Conservation (phyloP, 805 yeast species). For the Yarrowia sp. region DNA sequence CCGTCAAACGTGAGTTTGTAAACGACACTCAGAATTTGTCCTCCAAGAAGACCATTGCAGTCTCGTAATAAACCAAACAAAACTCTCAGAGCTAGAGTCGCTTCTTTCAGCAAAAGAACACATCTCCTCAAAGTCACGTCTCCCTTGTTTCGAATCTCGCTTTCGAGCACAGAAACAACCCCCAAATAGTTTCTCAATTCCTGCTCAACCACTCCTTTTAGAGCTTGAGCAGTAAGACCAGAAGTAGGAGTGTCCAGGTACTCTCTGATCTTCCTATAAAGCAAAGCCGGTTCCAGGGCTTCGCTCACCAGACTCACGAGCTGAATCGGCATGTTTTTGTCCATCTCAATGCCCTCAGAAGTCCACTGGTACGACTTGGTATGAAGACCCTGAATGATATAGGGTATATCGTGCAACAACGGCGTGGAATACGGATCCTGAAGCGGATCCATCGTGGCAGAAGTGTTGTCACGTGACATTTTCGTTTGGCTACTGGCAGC, state of each 20-base stretch:
- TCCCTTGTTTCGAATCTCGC: slow-evolving; percentile 46
- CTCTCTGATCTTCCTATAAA: slow-evolving; percentile 59
- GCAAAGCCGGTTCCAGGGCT: slow-evolving; percentile 70
- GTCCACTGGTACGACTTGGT: slow-evolving; percentile 42
- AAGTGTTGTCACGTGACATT: slow-evolving; percentile 18
- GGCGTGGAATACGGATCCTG: slow-evolving; percentile 12
- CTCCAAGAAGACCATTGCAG: slow-evolving; percentile 55
- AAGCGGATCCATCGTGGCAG: neutral
- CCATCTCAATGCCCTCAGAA: slow-evolving; percentile 8
- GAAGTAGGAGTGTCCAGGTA: slow-evolving; percentile 47
- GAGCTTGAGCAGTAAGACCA: slow-evolving; percentile 67
- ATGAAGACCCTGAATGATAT: slow-evolving; percentile 48
- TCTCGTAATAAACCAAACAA: slow-evolving; percentile 55
- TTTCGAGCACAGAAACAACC: slow-evolving; percentile 56
- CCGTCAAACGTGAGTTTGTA: slow-evolving; percentile 65
- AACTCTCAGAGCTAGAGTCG: slow-evolving; percentile 65
- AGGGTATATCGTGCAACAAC: slow-evolving; percentile 46
- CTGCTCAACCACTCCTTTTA: slow-evolving; percentile 56
- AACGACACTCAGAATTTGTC: slow-evolving; percentile 62
- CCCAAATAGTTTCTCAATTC: slow-evolving; percentile 55
- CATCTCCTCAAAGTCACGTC: slow-evolving; percentile 48
- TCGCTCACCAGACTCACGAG: slow-evolving; percentile 35
- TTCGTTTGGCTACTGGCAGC: neutral
- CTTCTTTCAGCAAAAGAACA: slow-evolving; percentile 56
- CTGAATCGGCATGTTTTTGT: slow-evolving; percentile 39